phyloP scores from a whole-genome alignment of 2,329 filamentous ascomycete species.

The Fusarium longipes region DNA sequence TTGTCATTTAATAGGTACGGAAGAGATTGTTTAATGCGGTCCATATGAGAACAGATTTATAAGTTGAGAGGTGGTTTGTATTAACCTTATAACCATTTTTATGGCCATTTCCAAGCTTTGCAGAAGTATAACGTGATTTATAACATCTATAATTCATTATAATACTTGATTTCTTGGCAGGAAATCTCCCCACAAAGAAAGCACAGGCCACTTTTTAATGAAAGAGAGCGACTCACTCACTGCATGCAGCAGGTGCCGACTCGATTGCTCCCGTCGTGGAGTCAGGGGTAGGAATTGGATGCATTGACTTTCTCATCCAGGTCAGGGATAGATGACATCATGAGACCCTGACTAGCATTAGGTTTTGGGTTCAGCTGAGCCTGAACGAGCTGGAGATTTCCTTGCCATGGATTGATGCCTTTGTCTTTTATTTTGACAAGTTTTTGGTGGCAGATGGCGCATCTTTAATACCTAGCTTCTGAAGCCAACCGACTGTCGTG shows the following conservation, averaged over 20 bases:
- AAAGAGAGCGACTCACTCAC: conserved; percentile 33
- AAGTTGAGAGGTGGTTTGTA: no score
- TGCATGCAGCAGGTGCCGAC: conserved; percentile 20
- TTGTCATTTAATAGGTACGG: not conserved
- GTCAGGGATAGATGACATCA: conserved; percentile 43
- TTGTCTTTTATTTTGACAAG: conserved; percentile 2
- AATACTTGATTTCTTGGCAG: conserved; percentile 29
- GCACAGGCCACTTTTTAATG: conserved; percentile 37
- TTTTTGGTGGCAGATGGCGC: conserved; percentile 24
- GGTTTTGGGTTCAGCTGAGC: conserved; percentile 31
- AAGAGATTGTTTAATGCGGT: not conserved
- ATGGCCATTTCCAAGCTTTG: not conserved
- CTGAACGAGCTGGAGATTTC: conserved; percentile 1
- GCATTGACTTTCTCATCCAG: conserved; percentile 7
- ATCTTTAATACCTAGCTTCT: conserved; percentile 7
- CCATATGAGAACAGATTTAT: not conserved
- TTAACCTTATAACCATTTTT: not conserved
- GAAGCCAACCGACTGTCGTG: conserved; percentile 8
- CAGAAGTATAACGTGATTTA: conserved; percentile 7
- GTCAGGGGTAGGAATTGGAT: conserved; percentile 37
- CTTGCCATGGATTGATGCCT: not conserved
- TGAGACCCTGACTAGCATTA: conserved; percentile 36
- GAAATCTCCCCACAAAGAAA: conserved; percentile 33
- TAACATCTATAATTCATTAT: not conserved
- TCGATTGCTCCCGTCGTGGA: conserved; percentile 19